Percentiles rank a stretch among this genome's conserved stretches.
Evolutionary conservation across 495 filamentous ascomycete genomes (phyloP).

Genomic region (Neurospora sp.): DNA sequence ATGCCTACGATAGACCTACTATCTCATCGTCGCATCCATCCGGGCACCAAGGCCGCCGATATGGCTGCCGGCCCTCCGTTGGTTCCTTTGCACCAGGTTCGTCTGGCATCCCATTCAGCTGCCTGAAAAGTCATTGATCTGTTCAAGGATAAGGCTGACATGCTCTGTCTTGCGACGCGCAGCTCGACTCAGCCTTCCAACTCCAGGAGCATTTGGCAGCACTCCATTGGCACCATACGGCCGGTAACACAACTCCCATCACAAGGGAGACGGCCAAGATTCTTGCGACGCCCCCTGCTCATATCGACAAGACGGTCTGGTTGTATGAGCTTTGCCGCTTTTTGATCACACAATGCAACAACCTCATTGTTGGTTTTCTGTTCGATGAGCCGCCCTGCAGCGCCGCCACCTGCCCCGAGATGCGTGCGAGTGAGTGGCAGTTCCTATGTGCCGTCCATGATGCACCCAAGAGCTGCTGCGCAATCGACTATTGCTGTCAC

Average conservation of each 20-base stretch:
- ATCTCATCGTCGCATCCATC: constrained; percentile 73
- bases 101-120: constrained; percentile 11
- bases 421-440: constrained; percentile 98
- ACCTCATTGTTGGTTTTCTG: constrained; percentile 82
- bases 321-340: constrained; percentile 96
- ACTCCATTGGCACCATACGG: constrained; percentile 70
- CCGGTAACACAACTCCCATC: constrained; percentile 54
- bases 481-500: constrained; percentile 97
- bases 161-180: neutral
- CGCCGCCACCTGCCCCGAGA: constrained; percentile 80
- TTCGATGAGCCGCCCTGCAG: constrained; percentile 84
- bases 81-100: constrained; percentile 71
- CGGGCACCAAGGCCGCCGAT: constrained; percentile 79
- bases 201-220: constrained; percentile 97
- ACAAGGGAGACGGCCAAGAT: constrained; percentile 58
- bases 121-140: neutral
- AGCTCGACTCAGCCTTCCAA: constrained; percentile 94
- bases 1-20: constrained; percentile 43
- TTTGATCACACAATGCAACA: constrained; percentile 85
- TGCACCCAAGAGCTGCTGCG: constrained; percentile 86
- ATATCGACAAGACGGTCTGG: constrained; percentile 80
- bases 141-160: constrained; percentile 1
- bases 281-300: constrained; percentile 68
- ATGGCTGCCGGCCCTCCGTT: constrained; percentile 89
- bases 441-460: constrained; percentile 98